Evolutionary conservation across 768 basidiomycete species (phyloP).

Genomic region (Stropharia rugosoannulata): DNA sequence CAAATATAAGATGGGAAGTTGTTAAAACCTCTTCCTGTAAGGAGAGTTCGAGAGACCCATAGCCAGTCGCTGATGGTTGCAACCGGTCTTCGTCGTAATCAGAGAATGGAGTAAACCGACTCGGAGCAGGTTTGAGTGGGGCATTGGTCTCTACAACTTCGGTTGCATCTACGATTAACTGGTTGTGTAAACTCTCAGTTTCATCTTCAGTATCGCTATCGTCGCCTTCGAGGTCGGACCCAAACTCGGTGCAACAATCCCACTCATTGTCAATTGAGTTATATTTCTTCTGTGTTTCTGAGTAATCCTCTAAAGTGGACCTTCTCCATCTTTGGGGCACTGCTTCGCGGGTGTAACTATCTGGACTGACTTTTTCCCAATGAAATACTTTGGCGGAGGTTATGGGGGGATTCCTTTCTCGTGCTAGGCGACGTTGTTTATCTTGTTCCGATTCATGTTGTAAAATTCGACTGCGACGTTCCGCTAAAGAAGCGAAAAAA

Average conservation of each 20-base stretch:
- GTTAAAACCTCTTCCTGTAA: too few species aligned
- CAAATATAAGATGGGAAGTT: too few species aligned
- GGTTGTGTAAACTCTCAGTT: neutral
- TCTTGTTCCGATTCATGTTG: neutral
- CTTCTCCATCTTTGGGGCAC: neutral
- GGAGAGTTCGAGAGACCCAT: too few species aligned
- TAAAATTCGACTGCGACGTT: too few species aligned
- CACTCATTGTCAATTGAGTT: constrained; percentile 15
- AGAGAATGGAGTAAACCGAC: too few species aligned
- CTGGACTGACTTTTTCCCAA: neutral
- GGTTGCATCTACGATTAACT: neutral
- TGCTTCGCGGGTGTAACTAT: neutral
- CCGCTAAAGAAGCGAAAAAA: too few species aligned
- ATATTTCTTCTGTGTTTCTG: constrained; percentile 1
- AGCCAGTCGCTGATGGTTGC: too few species aligned
- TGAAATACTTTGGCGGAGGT: neutral
- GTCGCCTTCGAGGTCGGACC: constrained; percentile 1
- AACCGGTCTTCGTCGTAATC: too few species aligned
- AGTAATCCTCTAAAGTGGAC: neutral
- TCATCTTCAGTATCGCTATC: neutral
- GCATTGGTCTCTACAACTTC: neutral
- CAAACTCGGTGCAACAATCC: constrained; percentile 17
- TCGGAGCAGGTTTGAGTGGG: too few species aligned
- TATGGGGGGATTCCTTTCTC: neutral
- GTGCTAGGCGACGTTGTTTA: neutral